Conservation (phyloP, 2,329 filamentous ascomycete species). For the Cordyceps pruinosa region DNA sequence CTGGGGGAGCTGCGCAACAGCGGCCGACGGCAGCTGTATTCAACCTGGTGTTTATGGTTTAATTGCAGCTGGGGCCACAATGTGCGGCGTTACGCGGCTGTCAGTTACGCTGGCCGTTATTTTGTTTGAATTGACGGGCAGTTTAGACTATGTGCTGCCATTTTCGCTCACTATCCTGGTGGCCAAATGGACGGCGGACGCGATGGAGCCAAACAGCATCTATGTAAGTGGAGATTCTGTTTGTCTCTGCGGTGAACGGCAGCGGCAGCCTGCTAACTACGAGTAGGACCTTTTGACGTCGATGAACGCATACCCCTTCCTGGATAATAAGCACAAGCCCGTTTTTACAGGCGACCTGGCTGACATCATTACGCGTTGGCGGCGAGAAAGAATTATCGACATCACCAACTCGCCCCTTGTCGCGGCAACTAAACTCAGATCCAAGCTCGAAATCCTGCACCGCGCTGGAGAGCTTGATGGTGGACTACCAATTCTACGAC, state of each 20-base stretch:
- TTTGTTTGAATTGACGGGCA: slow-evolving; percentile 90
- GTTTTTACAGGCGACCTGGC: slow-evolving; percentile 82
- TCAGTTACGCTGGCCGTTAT: slow-evolving; percentile 94
- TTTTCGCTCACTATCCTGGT: slow-evolving; percentile 89
- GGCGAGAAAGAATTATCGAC: slow-evolving; percentile 76
- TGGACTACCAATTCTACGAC: slow-evolving; percentile 76
- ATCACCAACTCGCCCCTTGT: slow-evolving; percentile 78
- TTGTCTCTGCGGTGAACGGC: background rate
- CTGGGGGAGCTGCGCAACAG: slow-evolving; percentile 66
- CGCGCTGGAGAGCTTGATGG: slow-evolving; percentile 85
- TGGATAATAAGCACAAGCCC: slow-evolving; percentile 93
- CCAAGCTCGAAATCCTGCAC: slow-evolving; percentile 76
- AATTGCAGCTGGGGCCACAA: slow-evolving; percentile 89
- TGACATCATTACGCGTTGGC: slow-evolving; percentile 73
- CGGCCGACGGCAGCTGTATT: slow-evolving; percentile 73
- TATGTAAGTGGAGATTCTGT: slow-evolving; percentile 51
- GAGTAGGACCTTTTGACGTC: slow-evolving; percentile 77
- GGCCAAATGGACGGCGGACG: slow-evolving; percentile 97
- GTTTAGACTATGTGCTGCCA: slow-evolving; percentile 87
- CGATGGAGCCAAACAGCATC: slow-evolving; percentile 87
- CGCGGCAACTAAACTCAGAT: slow-evolving; percentile 65
- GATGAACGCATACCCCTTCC: slow-evolving; percentile 94
- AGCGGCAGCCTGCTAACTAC: slow-evolving; percentile 13
- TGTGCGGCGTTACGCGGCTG: slow-evolving; percentile 92
- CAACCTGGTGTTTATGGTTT: slow-evolving; percentile 96